Percentiles rank a stretch among this genome's conserved stretches.
Evolutionary conservation across 2,329 filamentous ascomycete species (phyloP).

Genomic region (Aspergillus fischeri): DNA sequence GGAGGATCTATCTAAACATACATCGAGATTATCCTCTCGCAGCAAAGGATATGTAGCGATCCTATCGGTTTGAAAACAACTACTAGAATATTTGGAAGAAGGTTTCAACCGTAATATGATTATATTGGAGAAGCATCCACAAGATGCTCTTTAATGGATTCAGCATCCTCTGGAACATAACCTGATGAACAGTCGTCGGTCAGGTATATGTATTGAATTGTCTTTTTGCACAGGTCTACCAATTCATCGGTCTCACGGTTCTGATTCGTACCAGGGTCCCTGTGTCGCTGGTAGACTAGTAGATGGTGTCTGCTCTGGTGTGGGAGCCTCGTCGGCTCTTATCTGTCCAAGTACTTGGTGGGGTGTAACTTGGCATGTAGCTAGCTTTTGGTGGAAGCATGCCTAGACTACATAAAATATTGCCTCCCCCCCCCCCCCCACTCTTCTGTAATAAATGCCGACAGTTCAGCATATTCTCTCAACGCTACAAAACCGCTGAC

Average conservation of each 20-base stretch:
- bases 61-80: background rate
- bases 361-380: background rate
- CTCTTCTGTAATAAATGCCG: background rate
- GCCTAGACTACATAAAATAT: constrained; percentile 42
- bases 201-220: background rate
- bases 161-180: background rate
- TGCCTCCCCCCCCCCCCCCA: background rate
- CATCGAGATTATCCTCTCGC: background rate
- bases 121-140: background rate
- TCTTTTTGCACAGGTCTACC: background rate
- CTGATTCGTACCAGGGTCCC: background rate
- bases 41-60: background rate
- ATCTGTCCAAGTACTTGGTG: background rate
- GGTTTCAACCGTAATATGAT: background rate
- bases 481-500: background rate
- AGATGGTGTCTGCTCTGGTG: background rate
- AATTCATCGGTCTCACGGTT: background rate
- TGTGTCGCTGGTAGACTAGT: background rate
- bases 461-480: background rate
- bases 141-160: too few species aligned
- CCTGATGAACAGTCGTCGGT: background rate
- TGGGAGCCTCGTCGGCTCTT: background rate
- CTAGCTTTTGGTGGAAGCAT: background rate
- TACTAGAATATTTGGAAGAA: background rate
- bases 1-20: background rate